A percentile compares a stretch with the other conserved stretches of the same genome.
Conservation (phyloP, 2,329 filamentous ascomycete species). For the Fusarium setosum region DNA sequence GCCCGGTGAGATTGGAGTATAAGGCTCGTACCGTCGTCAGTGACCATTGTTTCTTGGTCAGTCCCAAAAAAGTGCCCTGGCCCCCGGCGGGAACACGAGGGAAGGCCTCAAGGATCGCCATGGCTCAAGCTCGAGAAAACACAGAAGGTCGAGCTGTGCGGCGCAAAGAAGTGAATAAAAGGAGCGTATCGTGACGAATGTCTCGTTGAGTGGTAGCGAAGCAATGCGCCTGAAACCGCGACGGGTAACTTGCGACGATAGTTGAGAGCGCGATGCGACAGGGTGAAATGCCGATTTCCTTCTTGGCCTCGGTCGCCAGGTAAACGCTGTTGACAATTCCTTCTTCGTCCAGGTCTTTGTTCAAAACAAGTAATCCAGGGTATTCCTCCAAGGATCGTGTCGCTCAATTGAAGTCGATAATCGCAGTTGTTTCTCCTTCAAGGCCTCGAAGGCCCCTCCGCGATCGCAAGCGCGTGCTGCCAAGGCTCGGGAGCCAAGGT, state of each 20-base stretch:
- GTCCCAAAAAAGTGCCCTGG: conserved; percentile 34
- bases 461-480: conserved; percentile 37
- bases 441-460: conserved; percentile 21
- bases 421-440: neutral
- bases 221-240: conserved; percentile 21
- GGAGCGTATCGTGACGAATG: conserved; percentile 6
- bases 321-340: neutral
- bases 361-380: neutral
- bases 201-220: neutral
- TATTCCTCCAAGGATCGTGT: neutral
- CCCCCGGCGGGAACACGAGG: conserved; percentile 13
- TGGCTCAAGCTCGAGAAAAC: conserved; percentile 14
- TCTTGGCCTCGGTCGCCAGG: conserved; percentile 1
- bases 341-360: neutral
- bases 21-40: conserved; percentile 31
- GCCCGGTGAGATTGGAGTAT: neutral
- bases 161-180: neutral
- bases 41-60: conserved; percentile 43
- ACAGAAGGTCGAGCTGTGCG: neutral
- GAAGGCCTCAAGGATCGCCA: conserved; percentile 38
- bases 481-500: conserved; percentile 40
- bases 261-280: conserved; percentile 30
- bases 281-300: conserved; percentile 6
- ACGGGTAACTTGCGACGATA: conserved; percentile 28
- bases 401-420: neutral